Conservation (phyloP, 768 basidiomycete genomes). For the Lepiota brunneoincarnata region DNA sequence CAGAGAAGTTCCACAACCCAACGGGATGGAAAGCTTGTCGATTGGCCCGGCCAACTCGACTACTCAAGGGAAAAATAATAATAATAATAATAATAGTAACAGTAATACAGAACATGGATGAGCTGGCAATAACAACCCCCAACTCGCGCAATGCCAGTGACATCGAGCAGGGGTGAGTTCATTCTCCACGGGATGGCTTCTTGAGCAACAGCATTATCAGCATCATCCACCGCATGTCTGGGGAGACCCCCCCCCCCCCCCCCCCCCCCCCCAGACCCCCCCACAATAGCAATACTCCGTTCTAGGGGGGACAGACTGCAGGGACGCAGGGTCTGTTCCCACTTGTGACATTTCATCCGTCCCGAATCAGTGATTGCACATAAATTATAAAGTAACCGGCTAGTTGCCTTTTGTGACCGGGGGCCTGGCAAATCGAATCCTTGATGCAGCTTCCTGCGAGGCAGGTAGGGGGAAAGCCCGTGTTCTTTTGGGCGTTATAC, state of each 20-base stretch:
- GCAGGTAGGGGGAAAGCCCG: conserved; percentile 13
- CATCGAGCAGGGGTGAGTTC: no score
- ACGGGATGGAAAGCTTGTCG: not conserved
- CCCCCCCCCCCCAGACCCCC: no score
- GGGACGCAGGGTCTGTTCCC: not conserved
- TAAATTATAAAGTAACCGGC: conserved; percentile 24
- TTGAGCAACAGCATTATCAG: no score
- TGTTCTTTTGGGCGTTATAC: conserved; percentile 13
- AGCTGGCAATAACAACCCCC: no score
- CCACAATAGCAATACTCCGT: no score
- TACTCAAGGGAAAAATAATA: not conserved
- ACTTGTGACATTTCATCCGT: conserved; percentile 14
- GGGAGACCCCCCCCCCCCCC: no score
- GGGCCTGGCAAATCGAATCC: not conserved
- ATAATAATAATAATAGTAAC: not conserved
- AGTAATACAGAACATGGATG: not conserved
- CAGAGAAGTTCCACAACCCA: conserved; percentile 1
- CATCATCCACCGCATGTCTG: no score
- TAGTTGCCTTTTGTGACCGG: conserved; percentile 18
- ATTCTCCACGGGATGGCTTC: no score
- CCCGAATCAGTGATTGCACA: conserved; percentile 12
- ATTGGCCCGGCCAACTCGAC: conserved; percentile 4
- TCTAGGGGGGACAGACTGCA: not conserved
- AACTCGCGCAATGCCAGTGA: no score
- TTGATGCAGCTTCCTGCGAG: not conserved